Evolutionary conservation across 1,139 yeast genomes (phyloP).

Genomic region (Geotrichum klebahnii): DNA sequence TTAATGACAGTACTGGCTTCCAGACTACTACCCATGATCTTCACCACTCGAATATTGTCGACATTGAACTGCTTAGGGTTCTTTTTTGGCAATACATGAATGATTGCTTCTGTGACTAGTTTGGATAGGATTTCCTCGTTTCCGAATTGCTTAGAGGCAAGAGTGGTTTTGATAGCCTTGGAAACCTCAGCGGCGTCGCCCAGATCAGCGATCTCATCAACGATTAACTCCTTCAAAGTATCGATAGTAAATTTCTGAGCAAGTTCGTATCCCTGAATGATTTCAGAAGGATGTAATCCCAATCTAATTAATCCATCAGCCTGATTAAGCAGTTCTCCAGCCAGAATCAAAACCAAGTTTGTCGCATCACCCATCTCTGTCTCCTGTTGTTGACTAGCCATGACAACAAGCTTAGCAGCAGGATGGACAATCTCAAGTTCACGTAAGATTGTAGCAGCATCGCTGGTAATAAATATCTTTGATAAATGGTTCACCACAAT

Average conservation of each 20-base stretch:
- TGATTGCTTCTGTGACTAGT: conserved; percentile 83
- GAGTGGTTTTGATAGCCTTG: conserved; percentile 79
- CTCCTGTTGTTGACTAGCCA: conserved; percentile 97
- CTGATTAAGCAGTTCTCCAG: conserved; percentile 84
- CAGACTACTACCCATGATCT: conserved; percentile 89
- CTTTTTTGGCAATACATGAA: conserved; percentile 64
- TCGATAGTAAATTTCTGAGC: conserved; percentile 73
- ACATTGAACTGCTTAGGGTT: conserved; percentile 68
- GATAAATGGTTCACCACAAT: conserved; percentile 82
- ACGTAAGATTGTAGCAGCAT: conserved; percentile 92
- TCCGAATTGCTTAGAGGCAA: conserved; percentile 92
- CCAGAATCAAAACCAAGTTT: conserved; percentile 66
- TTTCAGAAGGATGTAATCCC: conserved; percentile 86
- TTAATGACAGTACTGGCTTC: conserved; percentile 72
- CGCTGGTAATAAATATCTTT: conserved; percentile 84
- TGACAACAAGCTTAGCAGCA: conserved; percentile 88
- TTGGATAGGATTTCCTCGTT: conserved; percentile 70
- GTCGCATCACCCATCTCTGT: conserved; percentile 82
- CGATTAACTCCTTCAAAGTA: conserved; percentile 56
- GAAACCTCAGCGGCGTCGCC: conserved; percentile 54
- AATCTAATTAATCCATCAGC: conserved; percentile 79
- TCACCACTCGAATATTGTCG: conserved; percentile 90
- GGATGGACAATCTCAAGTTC: conserved; percentile 96
- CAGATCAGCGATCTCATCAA: conserved; percentile 60
- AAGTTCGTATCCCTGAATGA: conserved; percentile 81